Evolutionary conservation across 495 filamentous ascomycete species (phyloP), one percentile per base, ranked within the genome.

Genomic region (Letharia lupina): DNA sequence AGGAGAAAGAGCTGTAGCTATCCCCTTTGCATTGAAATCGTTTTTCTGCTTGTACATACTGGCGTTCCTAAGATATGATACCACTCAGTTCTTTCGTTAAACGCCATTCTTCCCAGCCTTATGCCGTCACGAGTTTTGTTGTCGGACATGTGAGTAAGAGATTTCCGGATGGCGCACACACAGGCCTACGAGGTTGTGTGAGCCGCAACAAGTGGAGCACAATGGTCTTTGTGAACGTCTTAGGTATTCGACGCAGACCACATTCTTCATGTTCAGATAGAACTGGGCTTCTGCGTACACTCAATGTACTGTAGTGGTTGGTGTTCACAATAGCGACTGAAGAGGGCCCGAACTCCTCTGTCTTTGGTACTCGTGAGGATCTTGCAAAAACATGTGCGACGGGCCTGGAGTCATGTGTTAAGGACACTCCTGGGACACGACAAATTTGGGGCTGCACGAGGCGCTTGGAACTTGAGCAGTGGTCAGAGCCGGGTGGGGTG

Each of bases 1-100:
- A 68, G 65, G 71, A 73, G 60, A 73, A 73, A 54, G 71, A 73
- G 57, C 52, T 73, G 57, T 73, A 40, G 66, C 10, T 1, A 20
- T 39, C 15, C 3, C 20, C 39, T 31, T 54, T 60, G 42, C 56
- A 39, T 44, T 39, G 58, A 23, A 23, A 40, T 20, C 20, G 2
- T 20, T 57, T 33, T 8, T 57, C 16, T 57, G 47, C 44, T 54
- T 52, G 28, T 37, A 50, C 57, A 37, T 31, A 40, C 2, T n/a
- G 13, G n/a, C 37, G 12, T 54, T 56, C 16, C 37, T 44, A 50
- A 28, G 48, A 65, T n/a, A 60, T 6, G 44, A 66, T 66, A 62
- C 45, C 64, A 44, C 57, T 52, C n/a, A 40, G 41, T 28, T 40
- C 3, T 50, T 47, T 63, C 12, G 12, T 2, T 10, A 28, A 16